Evolutionary conservation across 805 yeast species (phyloP).

Genomic region (Zygoascus ofunaensis): DNA sequence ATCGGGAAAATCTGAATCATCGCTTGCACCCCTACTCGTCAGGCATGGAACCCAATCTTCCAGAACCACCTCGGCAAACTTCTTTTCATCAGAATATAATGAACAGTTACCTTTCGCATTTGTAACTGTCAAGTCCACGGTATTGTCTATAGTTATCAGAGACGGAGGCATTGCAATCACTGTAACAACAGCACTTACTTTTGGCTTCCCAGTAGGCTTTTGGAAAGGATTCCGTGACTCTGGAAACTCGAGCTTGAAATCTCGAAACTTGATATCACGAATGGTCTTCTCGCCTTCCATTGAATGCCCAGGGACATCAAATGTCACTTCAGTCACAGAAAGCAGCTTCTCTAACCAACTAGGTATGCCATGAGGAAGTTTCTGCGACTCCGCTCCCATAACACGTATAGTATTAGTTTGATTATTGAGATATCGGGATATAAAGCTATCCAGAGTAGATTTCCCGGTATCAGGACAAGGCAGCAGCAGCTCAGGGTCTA

Average conservation of each 20-base stretch:
- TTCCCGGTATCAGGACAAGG: constrained; percentile 18
- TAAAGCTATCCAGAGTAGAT: constrained; percentile 24
- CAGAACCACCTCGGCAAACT: constrained; percentile 39
- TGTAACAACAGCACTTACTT: constrained; percentile 21
- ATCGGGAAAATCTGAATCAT: constrained; percentile 13
- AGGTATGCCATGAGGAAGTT: constrained; percentile 7
- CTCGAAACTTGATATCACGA: constrained; percentile 19
- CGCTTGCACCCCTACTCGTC: constrained; percentile 15
- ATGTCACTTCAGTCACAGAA: constrained; percentile 6
- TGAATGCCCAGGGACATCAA: constrained; percentile 18
- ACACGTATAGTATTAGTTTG: constrained; percentile 15
- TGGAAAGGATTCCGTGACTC: constrained; percentile 7
- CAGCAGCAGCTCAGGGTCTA: constrained; percentile 18
- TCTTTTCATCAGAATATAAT: constrained; percentile 31
- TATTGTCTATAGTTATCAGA: constrained; percentile 16
- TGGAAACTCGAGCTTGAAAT: constrained; percentile 18
- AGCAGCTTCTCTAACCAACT: constrained; percentile 15
- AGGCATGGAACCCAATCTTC: constrained; percentile 39
- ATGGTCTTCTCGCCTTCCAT: constrained; percentile 20
- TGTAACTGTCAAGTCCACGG: constrained; percentile 26
- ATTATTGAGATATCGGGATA: constrained; percentile 22
- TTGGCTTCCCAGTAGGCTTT: constrained; percentile 13
- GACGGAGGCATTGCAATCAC: constrained; percentile 22
- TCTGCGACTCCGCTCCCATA: constrained; percentile 13
- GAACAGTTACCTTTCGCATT: constrained; percentile 36